Evolutionary conservation across 164 flowering plant species (phyloP).

Genomic region (Liquidambar formosana): DNA sequence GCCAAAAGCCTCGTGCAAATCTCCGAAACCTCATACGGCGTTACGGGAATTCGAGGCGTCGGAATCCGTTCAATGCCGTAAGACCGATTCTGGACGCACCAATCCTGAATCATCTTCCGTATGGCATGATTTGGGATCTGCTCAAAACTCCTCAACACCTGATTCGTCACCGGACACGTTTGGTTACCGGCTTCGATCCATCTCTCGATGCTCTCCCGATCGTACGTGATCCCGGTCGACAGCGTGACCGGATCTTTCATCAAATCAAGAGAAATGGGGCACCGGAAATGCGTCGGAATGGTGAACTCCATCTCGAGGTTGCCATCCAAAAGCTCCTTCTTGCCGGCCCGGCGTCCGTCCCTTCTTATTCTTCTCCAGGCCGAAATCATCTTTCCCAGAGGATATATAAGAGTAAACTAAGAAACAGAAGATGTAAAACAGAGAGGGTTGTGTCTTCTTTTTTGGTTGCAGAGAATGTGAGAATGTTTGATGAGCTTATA

Average conservation of each 20-base stretch:
- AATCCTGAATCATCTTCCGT: conserved; percentile 74
- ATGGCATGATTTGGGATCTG: conserved; percentile 72
- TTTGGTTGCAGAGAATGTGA: too few species aligned
- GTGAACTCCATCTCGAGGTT: conserved; percentile 38
- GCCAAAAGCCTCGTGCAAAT: conserved; percentile 27
- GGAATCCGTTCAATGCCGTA: conserved; percentile 76
- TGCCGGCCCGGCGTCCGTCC: conserved; percentile 30
- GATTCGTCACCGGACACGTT: conserved; percentile 76
- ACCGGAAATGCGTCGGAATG: conserved; percentile 66
- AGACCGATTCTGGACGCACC: conserved; percentile 74
- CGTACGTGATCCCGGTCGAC: conserved; percentile 79
- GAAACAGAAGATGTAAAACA: too few species aligned
- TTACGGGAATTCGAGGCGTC: conserved; percentile 68
- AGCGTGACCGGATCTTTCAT: conserved; percentile 93
- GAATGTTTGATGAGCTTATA: too few species aligned
- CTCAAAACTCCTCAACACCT: conserved; percentile 41
- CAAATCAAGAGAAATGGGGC: conserved; percentile 83
- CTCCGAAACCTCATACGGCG: conserved; percentile 35
- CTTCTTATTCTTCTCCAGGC: conserved; percentile 46
- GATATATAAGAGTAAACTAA: too few species aligned
- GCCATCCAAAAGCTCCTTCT: conserved; percentile 10
- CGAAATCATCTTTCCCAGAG: too few species aligned
- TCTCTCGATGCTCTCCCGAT: conserved; percentile 70
- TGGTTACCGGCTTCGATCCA: conserved; percentile 71
- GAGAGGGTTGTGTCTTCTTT: too few species aligned